Evolutionary conservation across 768 basidiomycete species (phyloP).

Genomic region (Lactifluus subvellereus): DNA sequence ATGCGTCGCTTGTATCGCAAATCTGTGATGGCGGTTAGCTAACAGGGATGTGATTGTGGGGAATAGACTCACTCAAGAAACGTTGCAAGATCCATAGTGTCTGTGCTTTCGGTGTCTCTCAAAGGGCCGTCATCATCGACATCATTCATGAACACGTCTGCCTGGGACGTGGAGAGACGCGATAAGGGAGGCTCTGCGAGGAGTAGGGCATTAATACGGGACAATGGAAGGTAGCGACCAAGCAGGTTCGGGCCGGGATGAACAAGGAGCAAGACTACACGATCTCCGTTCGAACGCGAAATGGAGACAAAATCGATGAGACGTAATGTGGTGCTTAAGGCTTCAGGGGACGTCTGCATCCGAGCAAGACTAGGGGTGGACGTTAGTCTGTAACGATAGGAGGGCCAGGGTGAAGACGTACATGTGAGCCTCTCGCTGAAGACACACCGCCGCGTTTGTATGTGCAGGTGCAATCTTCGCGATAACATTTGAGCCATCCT

Average conservation of each 20-base stretch:
- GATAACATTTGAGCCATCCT: constrained; percentile 61
- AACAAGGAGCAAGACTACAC: constrained; percentile 61
- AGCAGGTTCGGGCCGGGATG: constrained; percentile 67
- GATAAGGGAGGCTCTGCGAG: constrained; percentile 46
- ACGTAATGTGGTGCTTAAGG: constrained; percentile 47
- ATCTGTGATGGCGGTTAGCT: constrained; percentile 36
- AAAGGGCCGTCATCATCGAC: constrained; percentile 41
- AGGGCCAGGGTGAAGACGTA: constrained; percentile 26
- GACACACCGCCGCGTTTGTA: constrained; percentile 64
- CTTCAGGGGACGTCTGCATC: constrained; percentile 45
- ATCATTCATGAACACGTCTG: constrained; percentile 47
- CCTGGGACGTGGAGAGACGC: constrained; percentile 40
- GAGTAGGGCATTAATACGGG: constrained; percentile 60
- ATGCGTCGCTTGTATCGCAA: constrained; percentile 68
- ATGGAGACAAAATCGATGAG: constrained; percentile 64
- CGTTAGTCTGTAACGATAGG: neutral
- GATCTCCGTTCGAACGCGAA: constrained; percentile 58
- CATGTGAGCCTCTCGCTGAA: constrained; percentile 72
- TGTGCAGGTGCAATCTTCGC: constrained; percentile 72
- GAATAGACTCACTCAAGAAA: constrained; percentile 59
- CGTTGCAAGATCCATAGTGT: constrained; percentile 71
- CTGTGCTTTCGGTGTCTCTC: constrained; percentile 54
- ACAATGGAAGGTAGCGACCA: constrained; percentile 62
- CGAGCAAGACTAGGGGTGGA: constrained; percentile 40
- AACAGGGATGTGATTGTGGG: constrained; percentile 10